Conservation (phyloP, 129 eudicot genomes). For the Artemisia annua region DNA sequence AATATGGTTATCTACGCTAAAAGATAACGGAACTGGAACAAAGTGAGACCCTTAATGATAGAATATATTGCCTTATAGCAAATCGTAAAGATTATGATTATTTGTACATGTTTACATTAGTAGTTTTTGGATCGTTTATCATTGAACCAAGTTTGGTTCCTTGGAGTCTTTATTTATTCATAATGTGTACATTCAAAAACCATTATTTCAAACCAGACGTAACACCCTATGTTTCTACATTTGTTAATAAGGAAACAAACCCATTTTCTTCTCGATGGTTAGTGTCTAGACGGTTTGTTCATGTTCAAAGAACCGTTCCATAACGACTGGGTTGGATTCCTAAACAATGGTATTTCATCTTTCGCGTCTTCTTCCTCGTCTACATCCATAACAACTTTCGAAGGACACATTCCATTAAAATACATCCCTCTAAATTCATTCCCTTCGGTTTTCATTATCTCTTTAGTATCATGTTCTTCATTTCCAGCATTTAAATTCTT, state of each 20-base stretch:
- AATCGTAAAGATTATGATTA: slow-evolving; percentile 15
- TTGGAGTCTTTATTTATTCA: slow-evolving; percentile 35
- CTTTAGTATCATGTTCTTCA: slow-evolving; percentile 35
- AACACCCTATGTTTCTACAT: slow-evolving; percentile 3
- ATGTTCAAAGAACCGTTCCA: slow-evolving; percentile 47
- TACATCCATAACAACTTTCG: slow-evolving; percentile 41
- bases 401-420: slow-evolving; percentile 41
- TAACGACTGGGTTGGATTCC: slow-evolving; percentile 29
- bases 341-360: slow-evolving; percentile 35
- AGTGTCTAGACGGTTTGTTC: slow-evolving; percentile 36
- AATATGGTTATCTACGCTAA: background rate
- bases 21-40: background rate
- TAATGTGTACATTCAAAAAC: slow-evolving; percentile 25
- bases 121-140: slow-evolving; percentile 1
- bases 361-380: slow-evolving; percentile 36
- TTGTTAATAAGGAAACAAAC: background rate
- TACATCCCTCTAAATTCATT: slow-evolving; percentile 45
- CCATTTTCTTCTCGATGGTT: background rate
- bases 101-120: slow-evolving; percentile 19
- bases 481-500: slow-evolving; percentile 42
- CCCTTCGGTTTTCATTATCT: slow-evolving; percentile 34
- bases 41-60: slow-evolving; percentile 17
- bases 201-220: slow-evolving; percentile 26
- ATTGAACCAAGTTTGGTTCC: slow-evolving; percentile 24
- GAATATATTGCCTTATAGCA: background rate